Conservation (phyloP, 805 yeast genomes). For the Lipomyces kockii region DNA sequence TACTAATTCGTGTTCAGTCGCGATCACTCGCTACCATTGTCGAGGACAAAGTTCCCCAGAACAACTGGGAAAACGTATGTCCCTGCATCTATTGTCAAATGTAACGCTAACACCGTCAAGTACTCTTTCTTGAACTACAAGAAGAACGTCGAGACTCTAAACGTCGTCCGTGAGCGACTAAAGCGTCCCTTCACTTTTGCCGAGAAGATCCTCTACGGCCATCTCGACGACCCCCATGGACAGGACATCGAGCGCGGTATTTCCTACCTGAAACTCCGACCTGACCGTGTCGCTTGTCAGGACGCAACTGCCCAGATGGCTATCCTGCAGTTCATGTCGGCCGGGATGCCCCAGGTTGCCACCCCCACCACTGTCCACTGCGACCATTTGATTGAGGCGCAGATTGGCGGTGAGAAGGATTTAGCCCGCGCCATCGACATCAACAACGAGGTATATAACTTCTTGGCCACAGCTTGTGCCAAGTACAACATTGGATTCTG, state of each 20-base stretch:
- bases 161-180: slow-evolving; percentile 79
- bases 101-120: slow-evolving; percentile 37
- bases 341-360: slow-evolving; percentile 82
- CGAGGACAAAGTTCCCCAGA: slow-evolving; percentile 73
- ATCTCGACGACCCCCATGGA: slow-evolving; percentile 82
- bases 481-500: slow-evolving; percentile 97
- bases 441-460: slow-evolving; percentile 94
- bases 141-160: slow-evolving; percentile 77
- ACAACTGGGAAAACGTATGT: slow-evolving; percentile 48
- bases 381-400: slow-evolving; percentile 97
- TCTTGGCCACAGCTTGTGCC: slow-evolving; percentile 88
- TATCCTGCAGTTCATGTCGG: slow-evolving; percentile 96
- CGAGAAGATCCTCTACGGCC: slow-evolving; percentile 93
- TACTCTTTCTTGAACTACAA: slow-evolving; percentile 90
- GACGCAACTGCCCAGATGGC: slow-evolving; percentile 99
- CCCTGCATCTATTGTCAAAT: neutral
- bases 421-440: slow-evolving; percentile 77
- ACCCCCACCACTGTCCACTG: slow-evolving; percentile 98
- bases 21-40: slow-evolving; percentile 35
- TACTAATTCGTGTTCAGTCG: neutral
- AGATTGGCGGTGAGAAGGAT: slow-evolving; percentile 87
- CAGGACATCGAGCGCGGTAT: slow-evolving; percentile 68
- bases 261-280: slow-evolving; percentile 87
- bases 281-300: slow-evolving; percentile 99
- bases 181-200: slow-evolving; percentile 91